Evolutionary conservation across 305 asterid species (phyloP), one percentile per base, ranked within the genome.

Genomic region (Fraxinus paxiana): DNA sequence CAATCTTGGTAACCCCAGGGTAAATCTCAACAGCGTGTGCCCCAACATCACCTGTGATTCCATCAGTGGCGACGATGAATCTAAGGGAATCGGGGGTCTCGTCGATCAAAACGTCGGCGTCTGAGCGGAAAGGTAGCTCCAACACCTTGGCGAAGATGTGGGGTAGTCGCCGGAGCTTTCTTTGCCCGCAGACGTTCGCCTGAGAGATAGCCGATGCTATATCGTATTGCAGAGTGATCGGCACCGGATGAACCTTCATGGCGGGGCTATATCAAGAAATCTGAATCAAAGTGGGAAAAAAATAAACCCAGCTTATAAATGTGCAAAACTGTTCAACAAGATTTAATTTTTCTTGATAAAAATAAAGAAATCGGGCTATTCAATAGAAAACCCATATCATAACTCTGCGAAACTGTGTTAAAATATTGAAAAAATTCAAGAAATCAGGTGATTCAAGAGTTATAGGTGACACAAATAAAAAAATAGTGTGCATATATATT

Each of bases 101-200:
- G 20, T 89, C 85, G 77, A 94, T 84, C 30, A 85, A 86, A 6
- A 94, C 96, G 38, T 92, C 94, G 54, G 97, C 93, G 71, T 92
- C 96, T 0, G 96, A 88, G 87, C 76, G 87, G 67, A 94, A 94
- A 5, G 98, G 98, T 0, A 94, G 93, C 83, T 92, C 95, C 1
- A 94, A 85, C 24, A 94, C 97, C 89, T 93, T 94, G 3, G 93
- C 96, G 81, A 93, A 93, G 83, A 94, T 91, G 87, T 94, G 98
- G 17, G 98, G 98, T 28, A 94, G 82, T 26, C 97, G 87, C 59
- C 92, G 87, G 65, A 94, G 94, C 90, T 91, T 94, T 91, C 89
- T 92, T 22, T 91, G 96, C 24, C 92, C 90, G 89, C 89, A 87
- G 77, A 81, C 79, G 84, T 82, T 82, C 10, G 91, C 89, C 81